Evolutionary conservation across 2,329 filamentous ascomycete genomes (phyloP).

Genomic region (Lachnellula subtilissima): DNA sequence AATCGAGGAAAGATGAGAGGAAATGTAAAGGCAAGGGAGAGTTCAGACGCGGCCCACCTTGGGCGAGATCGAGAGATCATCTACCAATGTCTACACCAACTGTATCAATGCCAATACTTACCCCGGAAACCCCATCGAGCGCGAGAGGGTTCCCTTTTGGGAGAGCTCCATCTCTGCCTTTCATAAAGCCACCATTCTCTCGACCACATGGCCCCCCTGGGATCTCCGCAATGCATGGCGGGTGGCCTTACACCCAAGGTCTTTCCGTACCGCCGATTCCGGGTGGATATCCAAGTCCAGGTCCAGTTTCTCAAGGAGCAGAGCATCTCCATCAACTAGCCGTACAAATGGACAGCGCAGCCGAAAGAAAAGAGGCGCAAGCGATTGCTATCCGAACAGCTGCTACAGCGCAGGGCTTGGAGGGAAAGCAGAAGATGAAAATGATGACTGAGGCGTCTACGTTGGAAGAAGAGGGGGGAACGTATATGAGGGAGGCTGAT

Average conservation of each 20-base stretch:
- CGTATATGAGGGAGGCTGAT: conserved; percentile 20
- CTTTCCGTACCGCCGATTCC: conserved; percentile 2
- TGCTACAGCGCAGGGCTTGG: conserved; percentile 4
- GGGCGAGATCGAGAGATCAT: background rate
- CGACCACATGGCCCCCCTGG: background rate
- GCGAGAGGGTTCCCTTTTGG: conserved; percentile 12
- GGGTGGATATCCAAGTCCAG: background rate
- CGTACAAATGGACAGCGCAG: conserved; percentile 12
- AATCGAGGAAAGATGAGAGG: conserved; percentile 31
- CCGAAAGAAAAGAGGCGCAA: conserved; percentile 16
- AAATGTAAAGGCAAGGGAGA: conserved; percentile 11
- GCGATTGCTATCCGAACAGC: conserved; percentile 10
- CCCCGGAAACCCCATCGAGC: conserved; percentile 1
- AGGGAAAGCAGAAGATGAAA: conserved; percentile 15
- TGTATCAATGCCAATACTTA: conserved; percentile 1
- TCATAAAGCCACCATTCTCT: background rate
- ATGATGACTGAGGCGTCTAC: conserved; percentile 13
- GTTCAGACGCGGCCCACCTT: background rate
- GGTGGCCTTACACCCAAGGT: conserved; percentile 19
- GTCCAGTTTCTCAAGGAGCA: conserved; percentile 12
- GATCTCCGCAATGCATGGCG: conserved; percentile 14
- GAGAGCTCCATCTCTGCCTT: conserved; percentile 9
- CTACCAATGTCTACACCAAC: background rate
- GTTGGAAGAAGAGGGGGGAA: conserved; percentile 22
- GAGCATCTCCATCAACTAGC: conserved; percentile 20